Conservation (phyloP, 495 filamentous ascomycete species). For the Podospora comata region DNA sequence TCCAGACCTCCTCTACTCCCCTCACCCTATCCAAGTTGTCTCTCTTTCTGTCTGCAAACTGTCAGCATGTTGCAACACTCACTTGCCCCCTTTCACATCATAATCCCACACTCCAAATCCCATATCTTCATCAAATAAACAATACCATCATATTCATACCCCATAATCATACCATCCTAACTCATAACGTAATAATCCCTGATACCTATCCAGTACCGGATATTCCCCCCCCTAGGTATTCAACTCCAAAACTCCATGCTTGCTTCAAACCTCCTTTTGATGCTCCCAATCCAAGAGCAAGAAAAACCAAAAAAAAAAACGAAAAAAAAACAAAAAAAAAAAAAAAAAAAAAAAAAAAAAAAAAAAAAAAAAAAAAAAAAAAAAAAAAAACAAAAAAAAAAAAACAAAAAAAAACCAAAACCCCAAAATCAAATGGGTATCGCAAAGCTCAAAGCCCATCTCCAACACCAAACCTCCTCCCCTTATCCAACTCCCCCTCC, state of each 20-base stretch:
- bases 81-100: background rate
- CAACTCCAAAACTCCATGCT: background rate
- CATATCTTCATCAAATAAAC: background rate
- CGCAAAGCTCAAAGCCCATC: background rate
- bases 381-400: too few species aligned
- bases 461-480: conserved; percentile 26
- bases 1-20: too few species aligned
- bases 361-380: background rate
- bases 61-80: background rate
- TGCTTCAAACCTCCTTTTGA: background rate
- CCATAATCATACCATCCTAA: background rate
- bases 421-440: background rate
- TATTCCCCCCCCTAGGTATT: background rate
- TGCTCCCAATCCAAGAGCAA: background rate
- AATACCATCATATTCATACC: background rate
- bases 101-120: background rate
- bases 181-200: background rate
- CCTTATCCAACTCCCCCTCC: conserved; percentile 30
- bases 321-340: too few species aligned
- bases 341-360: background rate
- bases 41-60: too few species aligned
- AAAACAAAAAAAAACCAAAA: background rate
- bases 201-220: background rate
- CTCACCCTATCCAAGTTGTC: too few species aligned
- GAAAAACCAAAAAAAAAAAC: background rate